Percentiles rank a stretch among this genome's conserved stretches.
These are phyloP conservation scores for Arabis hirsuta DNA, from an alignment of 345 rosid species.

Conservation along the genomic window DNA sequence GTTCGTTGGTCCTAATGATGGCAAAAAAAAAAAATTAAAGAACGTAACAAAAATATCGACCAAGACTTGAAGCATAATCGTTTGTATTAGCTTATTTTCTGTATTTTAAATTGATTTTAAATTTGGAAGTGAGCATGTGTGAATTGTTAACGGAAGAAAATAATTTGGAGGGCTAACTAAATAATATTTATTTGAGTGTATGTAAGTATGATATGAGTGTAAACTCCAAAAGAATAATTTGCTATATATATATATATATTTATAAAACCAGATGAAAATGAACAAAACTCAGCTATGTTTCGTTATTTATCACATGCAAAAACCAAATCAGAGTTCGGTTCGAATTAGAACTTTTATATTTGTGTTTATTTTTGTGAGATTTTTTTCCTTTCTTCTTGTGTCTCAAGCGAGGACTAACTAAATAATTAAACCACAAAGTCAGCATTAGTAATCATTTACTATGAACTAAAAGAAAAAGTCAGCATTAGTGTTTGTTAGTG, in stretches of 20 bases:
- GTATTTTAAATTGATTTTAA: too few species aligned
- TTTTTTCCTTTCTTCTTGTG: background rate
- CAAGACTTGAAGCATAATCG: too few species aligned
- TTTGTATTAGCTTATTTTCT: too few species aligned
- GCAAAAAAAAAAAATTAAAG: too few species aligned
- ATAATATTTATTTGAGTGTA: too few species aligned
- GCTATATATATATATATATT: background rate
- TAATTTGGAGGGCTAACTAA: too few species aligned
- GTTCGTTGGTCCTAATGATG: too few species aligned
- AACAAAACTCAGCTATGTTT: background rate
- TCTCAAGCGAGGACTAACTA: constrained; percentile 22
- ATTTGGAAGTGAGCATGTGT: too few species aligned
- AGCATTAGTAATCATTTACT: constrained; percentile 4
- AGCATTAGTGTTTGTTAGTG: constrained; percentile 35
- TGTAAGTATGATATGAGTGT: too few species aligned
- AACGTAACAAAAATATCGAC: too few species aligned
- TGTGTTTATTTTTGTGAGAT: background rate
- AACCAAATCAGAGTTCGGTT: background rate
- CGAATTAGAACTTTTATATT: background rate
- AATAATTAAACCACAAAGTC: constrained; percentile 23
- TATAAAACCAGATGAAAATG: constrained; percentile 6
- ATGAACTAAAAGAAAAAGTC: background rate
- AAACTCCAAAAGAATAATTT: background rate
- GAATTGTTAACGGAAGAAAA: too few species aligned
- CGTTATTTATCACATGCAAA: background rate